phyloP scores from a whole-genome alignment of 129 eudicot species.

The Lonicera japonica region DNA sequence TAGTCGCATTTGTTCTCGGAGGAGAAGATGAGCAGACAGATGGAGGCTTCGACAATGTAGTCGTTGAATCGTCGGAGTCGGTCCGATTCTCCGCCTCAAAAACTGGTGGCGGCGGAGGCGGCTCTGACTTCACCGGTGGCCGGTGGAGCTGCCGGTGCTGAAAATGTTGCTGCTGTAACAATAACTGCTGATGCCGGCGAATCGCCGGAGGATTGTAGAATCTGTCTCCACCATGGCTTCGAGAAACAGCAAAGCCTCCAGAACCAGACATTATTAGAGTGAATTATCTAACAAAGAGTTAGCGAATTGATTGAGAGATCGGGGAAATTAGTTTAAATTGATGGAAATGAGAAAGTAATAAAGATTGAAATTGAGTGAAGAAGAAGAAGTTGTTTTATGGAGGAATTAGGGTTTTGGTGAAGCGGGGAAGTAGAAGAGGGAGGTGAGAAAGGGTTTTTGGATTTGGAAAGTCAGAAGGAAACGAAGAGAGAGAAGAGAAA shows the following conservation, averaged over 20 bases:
- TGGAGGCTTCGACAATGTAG: constrained; percentile 24
- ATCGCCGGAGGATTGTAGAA: constrained; percentile 22
- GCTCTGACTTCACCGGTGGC: constrained; percentile 13
- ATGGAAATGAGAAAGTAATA: neutral
- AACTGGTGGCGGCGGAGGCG: constrained; percentile 7
- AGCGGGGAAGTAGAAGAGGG: no score
- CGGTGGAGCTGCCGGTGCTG: constrained; percentile 13
- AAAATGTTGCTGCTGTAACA: constrained; percentile 17
- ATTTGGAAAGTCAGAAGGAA: no score
- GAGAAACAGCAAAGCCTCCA: constrained; percentile 36
- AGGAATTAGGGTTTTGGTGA: constrained; percentile 7
- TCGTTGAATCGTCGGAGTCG: constrained; percentile 18
- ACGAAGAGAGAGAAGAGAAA: no score
- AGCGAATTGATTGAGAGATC: neutral
- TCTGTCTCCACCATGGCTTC: constrained; percentile 31
- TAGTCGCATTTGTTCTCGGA: constrained; percentile 19
- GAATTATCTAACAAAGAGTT: neutral
- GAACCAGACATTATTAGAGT: constrained; percentile 43
- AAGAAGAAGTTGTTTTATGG: neutral
- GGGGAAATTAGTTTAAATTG: neutral
- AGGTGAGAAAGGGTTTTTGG: no score
- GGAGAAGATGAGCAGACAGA: constrained; percentile 9
- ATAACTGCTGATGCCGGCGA: constrained; percentile 18
- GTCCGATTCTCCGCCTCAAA: constrained; percentile 17
- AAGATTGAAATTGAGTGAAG: constrained; percentile 5